A percentile compares a stretch with the other conserved stretches of the same genome.
These are phyloP conservation scores for Fonsecaea erecta DNA, from an alignment of 2,329 filamentous ascomycete species.

Conservation along the genomic window DNA sequence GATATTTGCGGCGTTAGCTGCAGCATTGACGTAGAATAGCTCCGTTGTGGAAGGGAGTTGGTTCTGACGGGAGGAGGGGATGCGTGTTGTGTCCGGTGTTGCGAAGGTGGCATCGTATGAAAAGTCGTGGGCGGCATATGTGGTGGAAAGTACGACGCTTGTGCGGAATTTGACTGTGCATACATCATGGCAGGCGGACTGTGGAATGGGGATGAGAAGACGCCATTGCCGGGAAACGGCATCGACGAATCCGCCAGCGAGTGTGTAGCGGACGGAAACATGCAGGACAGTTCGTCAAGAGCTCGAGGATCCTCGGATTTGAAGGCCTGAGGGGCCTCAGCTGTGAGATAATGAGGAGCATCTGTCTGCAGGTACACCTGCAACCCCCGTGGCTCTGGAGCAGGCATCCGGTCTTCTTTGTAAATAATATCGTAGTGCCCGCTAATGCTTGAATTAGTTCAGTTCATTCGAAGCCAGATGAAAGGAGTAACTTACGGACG, in stretches of 20 bases:
- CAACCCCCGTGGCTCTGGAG: slow-evolving; percentile 14
- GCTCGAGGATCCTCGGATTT: slow-evolving; percentile 5
- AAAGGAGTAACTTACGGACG: slow-evolving; percentile 59
- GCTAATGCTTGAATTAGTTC: slow-evolving; percentile 44
- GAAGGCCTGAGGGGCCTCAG: slow-evolving; percentile 18
- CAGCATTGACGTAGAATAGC: slow-evolving; percentile 20
- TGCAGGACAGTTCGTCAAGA: slow-evolving; percentile 8
- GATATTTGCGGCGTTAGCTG: slow-evolving; percentile 21
- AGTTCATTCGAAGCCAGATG: background rate
- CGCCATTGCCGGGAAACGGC: background rate
- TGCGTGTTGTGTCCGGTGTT: slow-evolving; percentile 1
- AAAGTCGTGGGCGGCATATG: slow-evolving; percentile 5
- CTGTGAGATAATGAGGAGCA: slow-evolving; percentile 24
- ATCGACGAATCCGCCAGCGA: slow-evolving; percentile 1
- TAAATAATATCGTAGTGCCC: slow-evolving; percentile 97
- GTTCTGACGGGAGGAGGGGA: slow-evolving; percentile 15
- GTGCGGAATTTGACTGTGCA: background rate
- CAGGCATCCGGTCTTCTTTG: slow-evolving; percentile 51
- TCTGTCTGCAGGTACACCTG: slow-evolving; percentile 34
- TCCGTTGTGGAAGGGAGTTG: slow-evolving; percentile 13
- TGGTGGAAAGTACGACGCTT: slow-evolving; percentile 24
- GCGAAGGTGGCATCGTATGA: background rate
- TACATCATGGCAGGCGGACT: slow-evolving; percentile 3
- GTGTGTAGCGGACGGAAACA: slow-evolving; percentile 4
- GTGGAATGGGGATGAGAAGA: background rate